A percentile compares a stretch with the other conserved stretches of the same genome.
phyloP scores from a whole-genome alignment of 768 basidiomycete species.

The Pisolithus tinctorius region DNA sequence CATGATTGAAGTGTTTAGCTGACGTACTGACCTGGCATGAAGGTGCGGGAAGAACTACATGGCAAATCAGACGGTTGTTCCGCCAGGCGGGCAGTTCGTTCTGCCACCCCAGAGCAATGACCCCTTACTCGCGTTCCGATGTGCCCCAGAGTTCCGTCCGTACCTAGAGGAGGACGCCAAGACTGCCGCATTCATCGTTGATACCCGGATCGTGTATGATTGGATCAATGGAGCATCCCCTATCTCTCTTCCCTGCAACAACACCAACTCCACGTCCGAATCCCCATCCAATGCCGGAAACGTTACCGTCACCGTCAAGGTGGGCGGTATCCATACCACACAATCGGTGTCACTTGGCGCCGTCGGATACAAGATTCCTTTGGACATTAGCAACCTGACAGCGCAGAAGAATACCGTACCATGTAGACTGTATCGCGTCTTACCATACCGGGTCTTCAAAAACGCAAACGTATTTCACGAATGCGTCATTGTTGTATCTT shows the following conservation, averaged over 20 bases:
- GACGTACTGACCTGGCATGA: too few relatives aligned
- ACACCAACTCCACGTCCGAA: too few relatives aligned
- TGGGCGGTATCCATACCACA: slow-evolving; percentile 16
- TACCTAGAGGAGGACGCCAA: slow-evolving; percentile 38
- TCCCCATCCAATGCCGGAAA: slow-evolving; percentile 6
- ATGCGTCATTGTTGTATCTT: slow-evolving; percentile 35
- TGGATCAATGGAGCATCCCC: slow-evolving; percentile 30
- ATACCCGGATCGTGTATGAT: slow-evolving; percentile 31
- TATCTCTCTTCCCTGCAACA: slow-evolving; percentile 15
- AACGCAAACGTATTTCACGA: slow-evolving; percentile 26
- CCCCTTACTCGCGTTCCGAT: slow-evolving; percentile 41
- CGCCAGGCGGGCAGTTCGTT: slow-evolving; percentile 41
- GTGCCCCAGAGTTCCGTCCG: slow-evolving; percentile 40
- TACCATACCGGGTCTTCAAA: slow-evolving; percentile 8
- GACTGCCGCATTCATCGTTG: slow-evolving; percentile 27
- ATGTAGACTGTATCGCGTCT: slow-evolving; percentile 30
- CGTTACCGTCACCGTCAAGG: slow-evolving; percentile 25
- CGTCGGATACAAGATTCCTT: slow-evolving; percentile 27
- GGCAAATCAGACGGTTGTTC: slow-evolving; percentile 32
- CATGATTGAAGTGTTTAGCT: too few relatives aligned
- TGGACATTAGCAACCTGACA: slow-evolving; percentile 25
- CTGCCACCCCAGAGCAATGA: slow-evolving; percentile 25
- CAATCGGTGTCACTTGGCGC: slow-evolving; percentile 33
- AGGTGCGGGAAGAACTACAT: slow-evolving; percentile 51
- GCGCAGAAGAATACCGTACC: slow-evolving; percentile 25